Percentiles rank a stretch among this genome's conserved stretches.
Conservation (phyloP, 2,329 filamentous ascomycete species). For the Colletotrichum phormii region DNA sequence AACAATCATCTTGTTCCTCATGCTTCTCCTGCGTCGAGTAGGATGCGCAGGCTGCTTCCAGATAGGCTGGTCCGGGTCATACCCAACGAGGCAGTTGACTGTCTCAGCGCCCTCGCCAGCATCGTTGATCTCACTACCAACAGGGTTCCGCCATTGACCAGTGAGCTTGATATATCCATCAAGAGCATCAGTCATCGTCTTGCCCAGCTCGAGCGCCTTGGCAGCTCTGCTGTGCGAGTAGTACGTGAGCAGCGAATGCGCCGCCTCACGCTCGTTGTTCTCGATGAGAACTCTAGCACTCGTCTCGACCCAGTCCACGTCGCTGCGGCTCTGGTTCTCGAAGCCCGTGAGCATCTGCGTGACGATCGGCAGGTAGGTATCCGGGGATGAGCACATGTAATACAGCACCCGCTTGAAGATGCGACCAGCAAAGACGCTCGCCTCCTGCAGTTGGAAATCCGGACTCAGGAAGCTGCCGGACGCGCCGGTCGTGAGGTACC, state of each 20-base stretch:
- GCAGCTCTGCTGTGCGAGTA: constrained; percentile 41
- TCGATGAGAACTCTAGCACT: constrained; percentile 37
- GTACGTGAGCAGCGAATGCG: constrained; percentile 39
- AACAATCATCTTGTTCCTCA: constrained; percentile 16
- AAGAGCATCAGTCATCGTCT: constrained; percentile 38
- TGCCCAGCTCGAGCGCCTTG: constrained; percentile 40
- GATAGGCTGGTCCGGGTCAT: constrained; percentile 43
- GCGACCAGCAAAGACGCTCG: constrained; percentile 41
- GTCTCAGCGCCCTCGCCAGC: constrained; percentile 46
- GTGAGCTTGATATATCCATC: constrained; percentile 42
- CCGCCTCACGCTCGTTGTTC: constrained; percentile 37
- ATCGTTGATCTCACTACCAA: constrained; percentile 47
- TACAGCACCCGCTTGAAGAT: constrained; percentile 45
- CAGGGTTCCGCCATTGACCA: constrained; percentile 40
- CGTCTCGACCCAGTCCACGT: constrained; percentile 41
- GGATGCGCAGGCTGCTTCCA: constrained; percentile 32
- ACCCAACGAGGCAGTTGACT: constrained; percentile 48
- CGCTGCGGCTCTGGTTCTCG: constrained; percentile 39
- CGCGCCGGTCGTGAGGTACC: constrained; percentile 43
- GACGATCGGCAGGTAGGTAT: constrained; percentile 40
- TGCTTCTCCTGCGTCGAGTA: constrained; percentile 2
- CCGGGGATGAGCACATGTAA: constrained; percentile 44
- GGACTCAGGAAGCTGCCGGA: constrained; percentile 42
- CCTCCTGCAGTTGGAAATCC: constrained; percentile 43
- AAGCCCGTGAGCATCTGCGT: constrained; percentile 41